phyloP scores from a whole-genome alignment of 139 green algal genomes.

The Chlorella sp. region DNA sequence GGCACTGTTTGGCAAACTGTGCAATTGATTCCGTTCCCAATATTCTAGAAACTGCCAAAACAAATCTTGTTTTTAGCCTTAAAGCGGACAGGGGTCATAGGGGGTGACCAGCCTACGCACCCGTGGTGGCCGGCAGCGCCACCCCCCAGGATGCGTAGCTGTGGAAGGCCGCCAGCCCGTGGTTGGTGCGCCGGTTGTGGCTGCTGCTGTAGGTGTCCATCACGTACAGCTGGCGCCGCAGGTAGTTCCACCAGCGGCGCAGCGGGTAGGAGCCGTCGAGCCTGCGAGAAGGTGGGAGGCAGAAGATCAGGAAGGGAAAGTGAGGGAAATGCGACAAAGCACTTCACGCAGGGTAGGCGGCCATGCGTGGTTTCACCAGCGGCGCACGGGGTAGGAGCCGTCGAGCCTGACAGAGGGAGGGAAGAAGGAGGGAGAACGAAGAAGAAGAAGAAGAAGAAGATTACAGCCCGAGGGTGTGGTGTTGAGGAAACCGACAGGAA shows the following conservation, averaged over 20 bases:
- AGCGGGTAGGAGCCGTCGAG: constrained; percentile 42
- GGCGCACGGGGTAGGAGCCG: constrained; percentile 29
- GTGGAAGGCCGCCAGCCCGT: constrained; percentile 72
- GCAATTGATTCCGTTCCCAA: no score
- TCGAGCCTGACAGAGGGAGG: constrained; percentile 42
- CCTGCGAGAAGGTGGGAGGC: constrained; percentile 25
- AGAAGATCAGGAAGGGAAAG: not conserved
- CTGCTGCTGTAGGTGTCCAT: constrained; percentile 86
- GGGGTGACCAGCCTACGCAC: constrained; percentile 1
- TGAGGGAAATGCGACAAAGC: constrained; percentile 37
- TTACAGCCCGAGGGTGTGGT: no score
- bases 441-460: no score
- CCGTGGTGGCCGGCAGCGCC: constrained; percentile 49
- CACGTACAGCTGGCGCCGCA: constrained; percentile 92
- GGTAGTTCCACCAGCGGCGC: constrained; percentile 91
- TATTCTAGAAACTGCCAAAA: no score
- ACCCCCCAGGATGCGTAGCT: constrained; percentile 73
- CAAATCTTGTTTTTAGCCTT: not conserved
- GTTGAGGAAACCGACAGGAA: no score
- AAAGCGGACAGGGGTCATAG: not conserved
- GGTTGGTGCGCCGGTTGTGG: constrained; percentile 71
- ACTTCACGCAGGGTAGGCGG: constrained; percentile 91
- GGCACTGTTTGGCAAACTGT: no score
- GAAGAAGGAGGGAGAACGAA: not conserved
- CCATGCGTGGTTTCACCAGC: constrained; percentile 93